Evolutionary conservation across 129 eudicot genomes (phyloP), one percentile per base, ranked within the genome.

Genomic region (Flaveria robusta): DNA sequence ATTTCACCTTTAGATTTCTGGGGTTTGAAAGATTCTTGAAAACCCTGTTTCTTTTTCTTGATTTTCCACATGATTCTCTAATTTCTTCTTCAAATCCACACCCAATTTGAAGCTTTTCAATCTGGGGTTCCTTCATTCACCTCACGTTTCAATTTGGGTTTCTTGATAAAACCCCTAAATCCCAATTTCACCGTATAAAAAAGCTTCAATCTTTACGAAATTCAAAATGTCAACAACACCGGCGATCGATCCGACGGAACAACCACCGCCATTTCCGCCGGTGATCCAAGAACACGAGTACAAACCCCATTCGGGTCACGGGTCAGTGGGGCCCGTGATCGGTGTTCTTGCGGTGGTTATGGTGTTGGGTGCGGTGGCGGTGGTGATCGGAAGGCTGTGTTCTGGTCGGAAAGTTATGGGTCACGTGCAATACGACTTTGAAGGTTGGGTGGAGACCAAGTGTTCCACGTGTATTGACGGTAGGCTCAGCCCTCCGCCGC

Each of bases 251-350:
- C 82, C 82, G 27, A 71, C 77, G 37, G 87, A 70, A 58, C 86
- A 81, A 75, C 87, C 90, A 50, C 84, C 91, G 27, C 86, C 95
- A 76, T 85, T 86, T 27, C 85, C 83, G 23, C 65, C 80, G 39
- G 77, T 59, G 43, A 78, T 77, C 47, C 74, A 71, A 42, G 87
- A 82, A 74, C 85, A 86, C 24, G 82, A 84, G 2, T 77, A 87
- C 86, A 80, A 81, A 52, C 34, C 84, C 8, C 88, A 83, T 66
- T 77, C 91, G 45, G 76, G 74, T n/a, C 93, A 87, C 65, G 97
- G 87, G 55, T 89, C 97, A 7, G 90, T 89, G 31, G 96, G 96
- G 42, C 93, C 97, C 69, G 88, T 89, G 3, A 87, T 89, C 23
- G 96, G 88, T 7, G 97, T 80, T 3, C 81, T 92, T 11, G 93